A percentile compares a stretch with the other conserved stretches of the same genome.
These are phyloP conservation scores for Paraphoma sp. DNA, from an alignment of 2,329 filamentous ascomycete species.

Conservation along the genomic window DNA sequence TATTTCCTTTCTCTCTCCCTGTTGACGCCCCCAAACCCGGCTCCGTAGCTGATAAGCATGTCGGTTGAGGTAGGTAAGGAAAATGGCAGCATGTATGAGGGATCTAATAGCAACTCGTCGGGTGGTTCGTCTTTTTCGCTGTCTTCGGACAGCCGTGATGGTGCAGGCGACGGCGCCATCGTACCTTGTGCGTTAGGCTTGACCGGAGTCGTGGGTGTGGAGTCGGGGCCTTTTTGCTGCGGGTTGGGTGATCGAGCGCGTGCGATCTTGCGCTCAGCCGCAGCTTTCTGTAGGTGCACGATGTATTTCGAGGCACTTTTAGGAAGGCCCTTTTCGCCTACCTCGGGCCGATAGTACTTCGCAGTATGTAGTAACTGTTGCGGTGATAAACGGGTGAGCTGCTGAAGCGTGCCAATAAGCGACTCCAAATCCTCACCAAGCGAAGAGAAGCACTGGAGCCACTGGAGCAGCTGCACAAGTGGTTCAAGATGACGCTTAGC, in stretches of 20 bases:
- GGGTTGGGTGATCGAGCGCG: conserved; percentile 40
- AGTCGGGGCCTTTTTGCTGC: conserved; percentile 43
- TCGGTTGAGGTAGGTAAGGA: conserved; percentile 94
- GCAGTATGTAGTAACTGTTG: conserved; percentile 91
- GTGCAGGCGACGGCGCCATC: conserved; percentile 40
- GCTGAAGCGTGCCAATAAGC: conserved; percentile 85
- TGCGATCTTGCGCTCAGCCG: conserved; percentile 56
- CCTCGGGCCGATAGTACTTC: conserved; percentile 91
- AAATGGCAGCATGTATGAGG: conserved; percentile 91
- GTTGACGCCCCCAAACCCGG: conserved; percentile 92
- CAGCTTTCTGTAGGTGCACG: conserved; percentile 77
- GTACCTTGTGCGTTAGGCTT: conserved; percentile 30
- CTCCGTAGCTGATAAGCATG: conserved; percentile 95
- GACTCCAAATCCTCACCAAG: conserved; percentile 89
- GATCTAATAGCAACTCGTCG: conserved; percentile 81
- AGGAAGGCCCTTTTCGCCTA: conserved; percentile 89
- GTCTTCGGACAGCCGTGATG: conserved; percentile 44
- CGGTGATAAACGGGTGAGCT: conserved; percentile 82
- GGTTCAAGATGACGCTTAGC: conserved; percentile 85
- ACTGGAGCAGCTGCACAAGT: conserved; percentile 91
- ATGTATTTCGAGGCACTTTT: conserved; percentile 91
- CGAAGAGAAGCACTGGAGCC: conserved; percentile 97
- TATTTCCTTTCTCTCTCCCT: conserved; percentile 92
- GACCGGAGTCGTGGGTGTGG: conserved; percentile 41
- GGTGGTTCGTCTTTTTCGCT: conserved; percentile 74